These are phyloP conservation scores for Hamamelis virginiana DNA, from an alignment of 164 flowering plant species.

Conservation along the genomic window DNA sequence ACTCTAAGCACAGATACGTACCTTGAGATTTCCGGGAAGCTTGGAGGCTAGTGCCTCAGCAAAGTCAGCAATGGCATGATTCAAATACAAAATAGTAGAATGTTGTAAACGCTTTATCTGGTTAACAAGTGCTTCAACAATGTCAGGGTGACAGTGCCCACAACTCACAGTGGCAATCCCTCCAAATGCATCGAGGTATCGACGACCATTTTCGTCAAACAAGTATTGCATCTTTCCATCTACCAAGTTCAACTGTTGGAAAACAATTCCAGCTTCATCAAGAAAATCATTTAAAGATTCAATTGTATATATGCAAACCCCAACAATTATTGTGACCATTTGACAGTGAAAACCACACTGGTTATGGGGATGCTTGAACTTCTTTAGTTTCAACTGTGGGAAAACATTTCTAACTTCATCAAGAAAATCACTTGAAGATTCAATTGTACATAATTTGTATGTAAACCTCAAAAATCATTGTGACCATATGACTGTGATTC, in stretches of 20 bases:
- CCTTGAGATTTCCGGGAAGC: constrained; percentile 93
- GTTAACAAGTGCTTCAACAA: constrained; percentile 62
- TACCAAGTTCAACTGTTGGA: constrained; percentile 66
- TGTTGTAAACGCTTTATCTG: constrained; percentile 81
- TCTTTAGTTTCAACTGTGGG: too few species aligned
- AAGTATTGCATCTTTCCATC: constrained; percentile 95
- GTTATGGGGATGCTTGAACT: too few species aligned
- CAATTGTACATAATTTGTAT: too few species aligned
- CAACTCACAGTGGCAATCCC: constrained; percentile 91
- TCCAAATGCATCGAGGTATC: constrained; percentile 89
- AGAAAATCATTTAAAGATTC: too few species aligned
- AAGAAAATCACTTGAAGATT: too few species aligned
- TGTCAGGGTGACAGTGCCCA: constrained; percentile 97
- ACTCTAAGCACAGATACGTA: constrained; percentile 41
- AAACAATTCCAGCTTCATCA: too few species aligned
- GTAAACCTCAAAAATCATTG: too few species aligned
- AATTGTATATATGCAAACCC: too few species aligned
- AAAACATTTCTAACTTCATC: too few species aligned
- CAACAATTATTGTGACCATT: too few species aligned
- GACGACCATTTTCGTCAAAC: constrained; percentile 82
- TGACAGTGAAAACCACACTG: too few species aligned
- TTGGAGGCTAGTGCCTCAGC: constrained; percentile 91
- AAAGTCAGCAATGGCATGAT: constrained; percentile 76
- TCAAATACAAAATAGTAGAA: constrained; percentile 86
- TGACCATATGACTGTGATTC: too few species aligned